A percentile compares a stretch with the other conserved stretches of the same genome.
Conservation (phyloP, 495 filamentous ascomycete genomes). For the Penicillium canescens region DNA sequence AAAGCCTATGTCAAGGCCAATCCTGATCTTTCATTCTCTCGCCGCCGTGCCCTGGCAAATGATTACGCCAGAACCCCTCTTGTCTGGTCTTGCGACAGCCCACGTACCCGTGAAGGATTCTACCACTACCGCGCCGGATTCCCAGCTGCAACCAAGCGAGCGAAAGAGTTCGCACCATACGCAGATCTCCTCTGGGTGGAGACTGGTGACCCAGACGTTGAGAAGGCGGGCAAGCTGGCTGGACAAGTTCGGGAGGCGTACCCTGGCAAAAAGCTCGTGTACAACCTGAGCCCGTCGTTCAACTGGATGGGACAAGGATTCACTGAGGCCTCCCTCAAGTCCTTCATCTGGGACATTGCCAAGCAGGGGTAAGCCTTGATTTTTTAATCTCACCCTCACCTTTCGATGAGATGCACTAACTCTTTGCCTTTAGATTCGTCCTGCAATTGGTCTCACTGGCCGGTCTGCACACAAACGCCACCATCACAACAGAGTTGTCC, state of each 20-base stretch:
- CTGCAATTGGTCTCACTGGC: conserved; percentile 91
- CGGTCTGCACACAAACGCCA: conserved; percentile 85
- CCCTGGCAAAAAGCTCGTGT: conserved; percentile 87
- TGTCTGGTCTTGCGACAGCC: conserved; percentile 86
- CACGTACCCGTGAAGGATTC: conserved; percentile 91
- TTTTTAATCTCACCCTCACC: too few relatives aligned
- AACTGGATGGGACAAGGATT: conserved; percentile 99
- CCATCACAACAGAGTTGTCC: conserved; percentile 82
- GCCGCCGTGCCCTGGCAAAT: conserved; percentile 69
- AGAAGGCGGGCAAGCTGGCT: conserved; percentile 73
- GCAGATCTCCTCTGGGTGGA: conserved; percentile 98
- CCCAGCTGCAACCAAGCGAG: conserved; percentile 86
- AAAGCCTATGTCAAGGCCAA: conserved; percentile 55
- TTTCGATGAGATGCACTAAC: neutral
- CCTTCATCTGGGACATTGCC: conserved; percentile 94
- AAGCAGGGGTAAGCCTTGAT: conserved; percentile 66
- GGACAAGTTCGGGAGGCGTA: conserved; percentile 62
- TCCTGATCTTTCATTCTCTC: conserved; percentile 71
- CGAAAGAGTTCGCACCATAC: conserved; percentile 85
- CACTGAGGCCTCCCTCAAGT: conserved; percentile 70
- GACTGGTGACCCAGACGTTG: conserved; percentile 82
- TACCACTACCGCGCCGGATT: conserved; percentile 94
- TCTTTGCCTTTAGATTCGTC: conserved; percentile 61
- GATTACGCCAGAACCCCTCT: conserved; percentile 65
- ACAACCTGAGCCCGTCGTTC: conserved; percentile 94